Base-by-base conservation (phyloP, 2,329 filamentous ascomycete genomes). In the Byssochlamys sp. region DNA sequence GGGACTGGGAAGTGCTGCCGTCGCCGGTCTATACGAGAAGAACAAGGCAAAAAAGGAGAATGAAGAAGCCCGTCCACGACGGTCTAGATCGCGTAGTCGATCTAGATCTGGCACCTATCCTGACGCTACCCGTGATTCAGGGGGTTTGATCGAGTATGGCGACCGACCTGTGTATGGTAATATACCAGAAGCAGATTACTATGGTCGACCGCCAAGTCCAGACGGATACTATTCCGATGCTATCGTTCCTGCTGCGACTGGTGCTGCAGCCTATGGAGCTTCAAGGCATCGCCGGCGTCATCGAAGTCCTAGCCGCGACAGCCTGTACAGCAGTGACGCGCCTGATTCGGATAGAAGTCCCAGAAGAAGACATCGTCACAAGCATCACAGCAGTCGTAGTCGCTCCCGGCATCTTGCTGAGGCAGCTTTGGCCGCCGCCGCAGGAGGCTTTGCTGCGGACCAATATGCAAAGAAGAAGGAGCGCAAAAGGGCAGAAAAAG, bases 71-170 rank as follows among this genome's bases (percentile, higher is more conserved):
- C 69, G 66, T 64, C 61, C 70, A 62, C 57, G 63, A 33, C 75
- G 78, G 63, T 80, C 78, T 25, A 72, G 78, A 63, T 80, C 78
- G 61, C 75, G 74, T 61, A 75, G 73, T 60, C 65, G 72, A 53
- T 69, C 71, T 54, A 69, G 71, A 50, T 77, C 75, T 58, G 63
- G 69, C 11, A 63, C 64, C n/a, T 74, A 76, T 58, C 68, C 72
- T 19, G 75, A 77, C 55, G 69, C 70, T 25, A 60, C 68, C 12
- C 67, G 70, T 31, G 75, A 77, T 64, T 75, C 73, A 63, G 73
- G 78, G 65, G 78, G 76, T 59, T 71, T 86, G 70, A 84, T 86
- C 72, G 83, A 85, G 68, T 86, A 87, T 69, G 84, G 84, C 62
- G 78, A 80, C 67, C 80, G 83, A 66, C 84, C 83, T 6, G 81